phyloP scores from a whole-genome alignment of 177 flowering plant species.

The Vitis hybrid region DNA sequence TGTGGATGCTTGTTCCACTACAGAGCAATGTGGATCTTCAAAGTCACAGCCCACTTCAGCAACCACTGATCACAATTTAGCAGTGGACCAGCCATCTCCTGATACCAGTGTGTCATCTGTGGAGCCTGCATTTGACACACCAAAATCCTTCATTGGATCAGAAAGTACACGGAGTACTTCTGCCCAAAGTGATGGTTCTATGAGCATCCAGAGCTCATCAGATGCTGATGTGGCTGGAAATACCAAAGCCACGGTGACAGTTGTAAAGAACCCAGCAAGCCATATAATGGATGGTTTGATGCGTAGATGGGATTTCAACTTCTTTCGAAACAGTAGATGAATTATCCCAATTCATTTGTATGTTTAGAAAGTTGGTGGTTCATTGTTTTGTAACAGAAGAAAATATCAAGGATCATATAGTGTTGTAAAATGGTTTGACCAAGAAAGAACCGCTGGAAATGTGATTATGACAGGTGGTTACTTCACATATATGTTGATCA shows the following conservation, averaged over 20 bases:
- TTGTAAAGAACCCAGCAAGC: conserved; percentile 52
- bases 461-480: neutral
- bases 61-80: conserved; percentile 8
- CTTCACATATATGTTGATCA: too few relatives aligned
- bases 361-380: neutral
- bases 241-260: conserved; percentile 68
- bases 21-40: conserved; percentile 2
- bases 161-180: conserved; percentile 23
- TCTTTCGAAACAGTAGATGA: conserved; percentile 53
- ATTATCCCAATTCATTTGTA: neutral
- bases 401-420: conserved; percentile 9
- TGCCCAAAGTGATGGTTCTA: conserved; percentile 29
- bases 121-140: conserved; percentile 14
- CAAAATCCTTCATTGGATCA: conserved; percentile 20
- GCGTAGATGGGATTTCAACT: conserved; percentile 85
- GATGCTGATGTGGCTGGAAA: conserved; percentile 40
- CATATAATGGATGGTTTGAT: conserved; percentile 71
- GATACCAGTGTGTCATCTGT: conserved; percentile 16
- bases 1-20: conserved; percentile 18
- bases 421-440: conserved; percentile 16
- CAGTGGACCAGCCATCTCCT: conserved; percentile 22
- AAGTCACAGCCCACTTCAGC: conserved; percentile 5
- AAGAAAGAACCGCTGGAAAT: conserved; percentile 6
- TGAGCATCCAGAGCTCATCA: conserved; percentile 30
- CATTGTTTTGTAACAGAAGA: conserved; percentile 26